These are phyloP conservation scores for Viola pubescens DNA, from an alignment of 441 rosid species.

Conservation along the genomic window DNA sequence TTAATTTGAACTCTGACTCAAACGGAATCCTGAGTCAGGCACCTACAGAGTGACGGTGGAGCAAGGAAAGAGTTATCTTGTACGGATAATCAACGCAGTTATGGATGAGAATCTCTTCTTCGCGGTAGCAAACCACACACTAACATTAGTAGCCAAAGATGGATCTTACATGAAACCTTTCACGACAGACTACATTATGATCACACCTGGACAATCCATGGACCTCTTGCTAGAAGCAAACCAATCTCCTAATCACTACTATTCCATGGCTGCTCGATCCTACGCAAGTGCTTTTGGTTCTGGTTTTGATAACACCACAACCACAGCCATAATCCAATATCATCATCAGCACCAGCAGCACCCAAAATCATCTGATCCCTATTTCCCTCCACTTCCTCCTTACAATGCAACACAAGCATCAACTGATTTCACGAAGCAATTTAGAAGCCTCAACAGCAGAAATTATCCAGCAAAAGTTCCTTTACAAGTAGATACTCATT, in stretches of 20 bases:
- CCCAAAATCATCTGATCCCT: conserved; percentile 9
- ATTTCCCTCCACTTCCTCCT: conserved; percentile 15
- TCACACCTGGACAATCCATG: conserved; percentile 36
- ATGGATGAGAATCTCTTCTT: conserved; percentile 34
- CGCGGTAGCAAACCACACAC: conserved; percentile 27
- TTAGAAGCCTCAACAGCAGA: conserved; percentile 14
- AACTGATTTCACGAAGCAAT: conserved; percentile 17
- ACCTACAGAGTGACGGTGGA: conserved; percentile 24
- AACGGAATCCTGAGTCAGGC: conserved; percentile 1
- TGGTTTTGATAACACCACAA: conserved; percentile 11
- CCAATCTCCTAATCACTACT: conserved; percentile 17
- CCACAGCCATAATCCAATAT: conserved; percentile 1
- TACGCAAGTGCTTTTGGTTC: conserved; percentile 17
- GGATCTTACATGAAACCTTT: conserved; percentile 31
- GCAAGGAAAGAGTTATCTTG: conserved; percentile 24
- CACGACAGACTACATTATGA: conserved; percentile 23
- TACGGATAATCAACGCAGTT: conserved; percentile 30
- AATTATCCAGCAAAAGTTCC: conserved; percentile 17
- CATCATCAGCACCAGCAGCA: conserved; percentile 11
- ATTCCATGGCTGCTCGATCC: conserved; percentile 30
- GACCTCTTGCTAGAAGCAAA: conserved; percentile 30
- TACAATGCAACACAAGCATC: conserved; percentile 21
- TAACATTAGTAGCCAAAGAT: conserved; percentile 31
- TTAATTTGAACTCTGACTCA: no score
- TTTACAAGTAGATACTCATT: conserved; percentile 17